phyloP scores from a whole-genome alignment of 345 rosid genomes.

The Pistacia atlantica region DNA sequence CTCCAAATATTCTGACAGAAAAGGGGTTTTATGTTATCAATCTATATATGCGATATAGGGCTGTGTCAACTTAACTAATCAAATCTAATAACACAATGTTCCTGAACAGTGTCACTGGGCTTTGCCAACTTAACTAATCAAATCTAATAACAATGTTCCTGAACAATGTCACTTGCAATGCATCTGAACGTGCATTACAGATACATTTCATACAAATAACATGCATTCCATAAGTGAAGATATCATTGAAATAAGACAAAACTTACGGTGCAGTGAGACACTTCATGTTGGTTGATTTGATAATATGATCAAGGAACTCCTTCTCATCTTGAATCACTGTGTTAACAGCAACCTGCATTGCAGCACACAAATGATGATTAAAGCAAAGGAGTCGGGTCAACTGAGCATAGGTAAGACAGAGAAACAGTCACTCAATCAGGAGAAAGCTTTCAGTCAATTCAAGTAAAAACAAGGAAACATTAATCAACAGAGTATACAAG shows the following conservation, averaged over 20 bases:
- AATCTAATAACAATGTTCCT: background rate
- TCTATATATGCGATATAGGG: background rate
- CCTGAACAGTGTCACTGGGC: background rate
- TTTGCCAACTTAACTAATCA: background rate
- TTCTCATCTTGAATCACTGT: conserved; percentile 66
- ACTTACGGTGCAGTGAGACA: conserved; percentile 83
- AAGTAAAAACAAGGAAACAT: background rate
- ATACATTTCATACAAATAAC: background rate
- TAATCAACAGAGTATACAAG: background rate
- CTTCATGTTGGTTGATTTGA: conserved; percentile 80
- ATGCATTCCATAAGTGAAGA: background rate
- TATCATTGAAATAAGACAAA: background rate
- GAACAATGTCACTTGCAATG: background rate
- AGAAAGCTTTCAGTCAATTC: conserved; percentile 7
- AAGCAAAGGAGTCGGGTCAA: background rate
- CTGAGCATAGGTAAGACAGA: background rate
- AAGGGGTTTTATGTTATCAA: background rate
- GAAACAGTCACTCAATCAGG: conserved; percentile 6
- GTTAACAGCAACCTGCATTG: conserved; percentile 74
- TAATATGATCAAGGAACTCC: conserved; percentile 69
- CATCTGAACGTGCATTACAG: background rate
- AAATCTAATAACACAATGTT: background rate
- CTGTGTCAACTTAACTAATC: background rate
- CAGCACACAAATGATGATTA: conserved; percentile 4
- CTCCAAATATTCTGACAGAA: background rate